These are phyloP conservation scores for Nicotiana benthamiana DNA, from an alignment of 257 asterid species.

Conservation along the genomic window DNA sequence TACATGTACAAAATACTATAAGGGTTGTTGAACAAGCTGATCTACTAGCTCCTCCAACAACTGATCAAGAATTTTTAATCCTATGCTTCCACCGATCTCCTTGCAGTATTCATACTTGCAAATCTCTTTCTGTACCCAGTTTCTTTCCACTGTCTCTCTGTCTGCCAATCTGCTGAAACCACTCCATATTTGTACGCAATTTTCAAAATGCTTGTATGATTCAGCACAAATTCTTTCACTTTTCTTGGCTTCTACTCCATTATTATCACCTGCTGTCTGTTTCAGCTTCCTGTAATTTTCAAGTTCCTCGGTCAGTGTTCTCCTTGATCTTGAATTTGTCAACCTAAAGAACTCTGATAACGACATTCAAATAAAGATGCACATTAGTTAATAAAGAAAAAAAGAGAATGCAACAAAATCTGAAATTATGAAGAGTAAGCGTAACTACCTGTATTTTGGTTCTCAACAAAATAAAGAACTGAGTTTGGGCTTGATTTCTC, in stretches of 20 bases:
- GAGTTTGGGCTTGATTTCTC: conserved; percentile 67
- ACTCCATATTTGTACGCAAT: conserved; percentile 21
- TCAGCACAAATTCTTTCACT: neutral
- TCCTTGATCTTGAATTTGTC: conserved; percentile 39
- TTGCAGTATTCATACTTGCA: conserved; percentile 16
- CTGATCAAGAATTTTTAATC: conserved; percentile 34
- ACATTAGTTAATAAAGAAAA: neutral
- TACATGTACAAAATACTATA: too few relatives aligned
- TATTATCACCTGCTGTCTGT: neutral
- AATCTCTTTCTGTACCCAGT: neutral
- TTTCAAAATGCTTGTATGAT: neutral
- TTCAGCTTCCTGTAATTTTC: conserved; percentile 33
- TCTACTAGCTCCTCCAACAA: too few relatives aligned
- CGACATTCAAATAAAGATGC: neutral
- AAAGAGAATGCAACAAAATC: too few relatives aligned
- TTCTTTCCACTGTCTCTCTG: too few relatives aligned
- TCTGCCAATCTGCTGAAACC: conserved; percentile 31
- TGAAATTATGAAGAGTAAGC: too few relatives aligned
- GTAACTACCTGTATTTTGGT: conserved; percentile 34
- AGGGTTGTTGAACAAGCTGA: conserved; percentile 1
- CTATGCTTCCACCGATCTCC: conserved; percentile 40
- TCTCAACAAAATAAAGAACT: conserved; percentile 44
- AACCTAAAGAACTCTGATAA: conserved; percentile 35
- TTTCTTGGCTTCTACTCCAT: neutral
- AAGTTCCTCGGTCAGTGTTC: conserved; percentile 53